Evolutionary conservation across 805 yeast genomes (phyloP), one percentile per base, ranked within the genome.

Genomic region (Zygoascus bituminiphila): DNA sequence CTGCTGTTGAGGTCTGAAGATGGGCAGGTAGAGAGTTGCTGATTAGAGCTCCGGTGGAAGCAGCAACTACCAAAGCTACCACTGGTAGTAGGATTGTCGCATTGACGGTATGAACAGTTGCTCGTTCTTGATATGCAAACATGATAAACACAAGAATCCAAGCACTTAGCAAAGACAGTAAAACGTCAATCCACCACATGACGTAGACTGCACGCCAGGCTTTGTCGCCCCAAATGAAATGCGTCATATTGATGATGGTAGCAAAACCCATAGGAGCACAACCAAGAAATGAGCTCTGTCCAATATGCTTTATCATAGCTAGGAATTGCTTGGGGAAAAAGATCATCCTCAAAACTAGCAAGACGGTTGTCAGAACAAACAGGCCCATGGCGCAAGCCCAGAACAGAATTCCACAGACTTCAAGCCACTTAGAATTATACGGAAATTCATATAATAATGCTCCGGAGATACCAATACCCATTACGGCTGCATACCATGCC

Each of bases 401-500:
- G 72, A 79, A 74, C 4, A 85, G 71, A 24, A 76, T 67, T 2
- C 88, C 82, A 47, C 81, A 68, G 2, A 73, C 61, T 40, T 66
- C 57, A 31, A 83, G 66, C 88, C 88, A 82, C 9, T 66, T 62
- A 0, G 80, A 74, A 2, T 71, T 73, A 58, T 77, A 84, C 0
- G 95, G 88, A 61, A 82, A 88, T 29, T 69, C 62, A 62, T 78
- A 75, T 33, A 88, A 68, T 3, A 86, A 67, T 35, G 76, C 62
- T 3, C 85, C 69, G 1, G 86, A 68, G 36, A 88, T 84, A 1
- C 96, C 95, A 2, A 82, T 75, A 1, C 95, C 96, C 96, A 88
- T 88, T n/a, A 81, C 76, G 44, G 79, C 71, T 22, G 84, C 82
- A 65, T 81, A 87, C 73, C 81, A 81, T 37, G 52, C 50, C 5